Percentiles rank a stretch among this genome's conserved stretches.
phyloP scores from a whole-genome alignment of 495 filamentous ascomycete genomes.

The Umbilicaria muhlenbergii region DNA sequence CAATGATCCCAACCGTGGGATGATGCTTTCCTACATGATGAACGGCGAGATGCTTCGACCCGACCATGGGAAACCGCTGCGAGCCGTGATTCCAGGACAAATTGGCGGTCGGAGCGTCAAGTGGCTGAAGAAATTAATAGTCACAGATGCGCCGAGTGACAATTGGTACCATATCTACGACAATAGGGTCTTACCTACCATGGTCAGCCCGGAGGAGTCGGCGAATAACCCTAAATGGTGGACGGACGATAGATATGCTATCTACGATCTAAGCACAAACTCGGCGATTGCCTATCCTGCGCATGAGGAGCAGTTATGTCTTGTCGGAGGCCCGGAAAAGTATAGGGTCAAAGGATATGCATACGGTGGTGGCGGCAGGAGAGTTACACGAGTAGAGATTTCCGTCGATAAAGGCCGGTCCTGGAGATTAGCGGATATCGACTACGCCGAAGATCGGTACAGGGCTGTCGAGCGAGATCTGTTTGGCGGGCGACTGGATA shows the following conservation, averaged over 20 bases:
- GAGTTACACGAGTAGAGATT: constrained; percentile 71
- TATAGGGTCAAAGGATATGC: constrained; percentile 74
- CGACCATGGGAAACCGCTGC: constrained; percentile 76
- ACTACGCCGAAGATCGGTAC: constrained; percentile 81
- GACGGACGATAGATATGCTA: constrained; percentile 86
- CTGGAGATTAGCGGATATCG: constrained; percentile 69
- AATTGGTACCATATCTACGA: constrained; percentile 98
- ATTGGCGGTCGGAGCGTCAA: constrained; percentile 93
- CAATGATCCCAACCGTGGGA: constrained; percentile 68
- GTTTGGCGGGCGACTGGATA: constrained; percentile 66
- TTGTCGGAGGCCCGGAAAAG: constrained; percentile 28
- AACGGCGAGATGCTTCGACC: constrained; percentile 74
- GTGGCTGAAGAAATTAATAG: constrained; percentile 74
- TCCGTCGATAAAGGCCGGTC: constrained; percentile 70
- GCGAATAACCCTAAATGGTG: constrained; percentile 64
- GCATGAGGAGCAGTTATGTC: constrained; percentile 56
- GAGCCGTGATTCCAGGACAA: constrained; percentile 80
- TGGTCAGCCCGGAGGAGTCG: constrained; percentile 70
- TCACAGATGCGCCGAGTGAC: constrained; percentile 67
- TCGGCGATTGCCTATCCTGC: constrained; percentile 70
- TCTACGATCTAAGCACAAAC: constrained; percentile 86
- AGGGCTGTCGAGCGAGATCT: constrained; percentile 49
- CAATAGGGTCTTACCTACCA: constrained; percentile 82
- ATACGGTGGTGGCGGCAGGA: constrained; percentile 77
- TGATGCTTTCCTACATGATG: constrained; percentile 87